A percentile compares a stretch with the other conserved stretches of the same genome.
Evolutionary conservation across 306 rosid genomes (phyloP).

Genomic region (Castanospermum australe): DNA sequence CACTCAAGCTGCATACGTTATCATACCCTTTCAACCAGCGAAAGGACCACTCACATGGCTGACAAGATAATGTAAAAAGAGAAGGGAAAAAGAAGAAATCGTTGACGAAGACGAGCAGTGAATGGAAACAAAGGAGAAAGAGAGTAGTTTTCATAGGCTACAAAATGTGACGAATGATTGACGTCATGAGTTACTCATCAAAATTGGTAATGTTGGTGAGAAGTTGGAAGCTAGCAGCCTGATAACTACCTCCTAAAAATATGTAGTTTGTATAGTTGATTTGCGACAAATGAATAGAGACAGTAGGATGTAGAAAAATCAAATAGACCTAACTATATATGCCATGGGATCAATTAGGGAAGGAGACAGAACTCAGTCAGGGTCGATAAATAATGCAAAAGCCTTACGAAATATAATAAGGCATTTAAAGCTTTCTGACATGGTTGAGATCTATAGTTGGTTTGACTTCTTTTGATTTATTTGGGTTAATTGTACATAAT

Average conservation of each 20-base stretch:
- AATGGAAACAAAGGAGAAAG: not conserved
- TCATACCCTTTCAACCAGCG: conserved; percentile 26
- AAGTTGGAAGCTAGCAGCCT: conserved; percentile 21
- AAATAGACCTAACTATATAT: conserved; percentile 24
- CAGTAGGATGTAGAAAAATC: conserved; percentile 4
- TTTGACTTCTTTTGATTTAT: conserved; percentile 15
- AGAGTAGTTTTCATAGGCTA: not conserved
- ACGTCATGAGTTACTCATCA: conserved; percentile 25
- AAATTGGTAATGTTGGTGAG: conserved; percentile 30
- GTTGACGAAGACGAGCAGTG: conserved; percentile 3
- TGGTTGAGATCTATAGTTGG: not conserved
- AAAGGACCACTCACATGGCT: conserved; percentile 57
- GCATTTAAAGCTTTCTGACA: not conserved
- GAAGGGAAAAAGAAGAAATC: not conserved
- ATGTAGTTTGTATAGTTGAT: conserved; percentile 30
- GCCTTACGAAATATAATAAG: conserved; percentile 1
- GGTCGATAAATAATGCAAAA: not conserved
- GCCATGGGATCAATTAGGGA: not conserved
- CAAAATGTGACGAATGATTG: conserved; percentile 16
- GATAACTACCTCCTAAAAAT: conserved; percentile 24
- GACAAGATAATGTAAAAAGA: not conserved
- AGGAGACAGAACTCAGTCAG: not conserved
- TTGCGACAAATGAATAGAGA: conserved; percentile 29
- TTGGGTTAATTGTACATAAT: not conserved
- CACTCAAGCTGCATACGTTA: conserved; percentile 40